phyloP scores from a whole-genome alignment of 192 early-diverging fungal species.

The Backusella tuberculispora region DNA sequence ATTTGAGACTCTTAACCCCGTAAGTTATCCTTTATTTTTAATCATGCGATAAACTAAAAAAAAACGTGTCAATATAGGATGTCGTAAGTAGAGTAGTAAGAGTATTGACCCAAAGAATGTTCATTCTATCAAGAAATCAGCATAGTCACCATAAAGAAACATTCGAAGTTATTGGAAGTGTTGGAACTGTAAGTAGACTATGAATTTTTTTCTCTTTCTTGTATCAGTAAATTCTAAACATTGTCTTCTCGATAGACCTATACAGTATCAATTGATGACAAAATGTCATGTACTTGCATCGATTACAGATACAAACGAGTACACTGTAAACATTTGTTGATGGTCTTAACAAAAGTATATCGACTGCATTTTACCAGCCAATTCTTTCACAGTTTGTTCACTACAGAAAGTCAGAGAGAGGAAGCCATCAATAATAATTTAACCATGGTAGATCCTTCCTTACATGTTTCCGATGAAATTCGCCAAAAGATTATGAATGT shows the following conservation, averaged over 20 bases:
- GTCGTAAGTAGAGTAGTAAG: slow-evolving; percentile 17
- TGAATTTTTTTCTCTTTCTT: background rate
- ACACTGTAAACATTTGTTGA: slow-evolving; percentile 34
- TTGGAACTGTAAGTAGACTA: slow-evolving; percentile 26
- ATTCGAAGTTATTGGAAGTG: slow-evolving; percentile 28
- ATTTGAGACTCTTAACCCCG: background rate
- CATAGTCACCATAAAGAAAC: background rate
- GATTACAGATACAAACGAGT: background rate
- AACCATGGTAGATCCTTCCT: background rate
- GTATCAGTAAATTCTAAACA: background rate
- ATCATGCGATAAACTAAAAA: background rate
- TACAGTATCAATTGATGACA: slow-evolving; percentile 12
- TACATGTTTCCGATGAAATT: background rate
- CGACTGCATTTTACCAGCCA: slow-evolving; percentile 5
- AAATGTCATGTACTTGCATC: slow-evolving; percentile 16
- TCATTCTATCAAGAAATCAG: slow-evolving; percentile 10
- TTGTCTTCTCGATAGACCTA: background rate
- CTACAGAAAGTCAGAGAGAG: background rate
- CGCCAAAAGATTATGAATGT: background rate
- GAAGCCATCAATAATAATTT: background rate
- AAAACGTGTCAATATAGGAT: background rate
- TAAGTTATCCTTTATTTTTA: background rate
- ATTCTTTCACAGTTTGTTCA: background rate
- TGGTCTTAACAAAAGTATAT: slow-evolving; percentile 29
- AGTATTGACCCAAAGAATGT: slow-evolving; percentile 19